Percentiles rank a stretch among this genome's conserved stretches.
These are phyloP conservation scores for Madurella fahalii DNA, from an alignment of 2,329 filamentous ascomycete species.

Conservation along the genomic window DNA sequence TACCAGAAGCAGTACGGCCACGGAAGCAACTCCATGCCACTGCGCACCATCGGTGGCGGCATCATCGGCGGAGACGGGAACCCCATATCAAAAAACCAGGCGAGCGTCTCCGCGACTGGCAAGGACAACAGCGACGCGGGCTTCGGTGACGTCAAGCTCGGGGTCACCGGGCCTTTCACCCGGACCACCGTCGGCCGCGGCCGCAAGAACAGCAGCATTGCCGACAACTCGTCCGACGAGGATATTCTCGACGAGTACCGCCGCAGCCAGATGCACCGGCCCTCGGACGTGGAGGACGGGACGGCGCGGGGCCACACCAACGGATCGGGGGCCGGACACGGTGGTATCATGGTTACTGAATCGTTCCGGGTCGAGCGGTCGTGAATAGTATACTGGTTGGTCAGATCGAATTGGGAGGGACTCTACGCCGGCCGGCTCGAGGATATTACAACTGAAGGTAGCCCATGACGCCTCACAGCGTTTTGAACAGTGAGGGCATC, in stretches of 20 bases:
- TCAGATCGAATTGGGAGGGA: not conserved
- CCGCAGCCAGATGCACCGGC: not conserved
- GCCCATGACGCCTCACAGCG: no score
- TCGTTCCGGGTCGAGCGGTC: constrained; percentile 11
- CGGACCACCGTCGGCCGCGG: constrained; percentile 9
- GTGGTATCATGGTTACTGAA: constrained; percentile 13
- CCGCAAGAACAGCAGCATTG: not conserved
- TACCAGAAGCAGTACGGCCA: constrained; percentile 8
- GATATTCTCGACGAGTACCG: constrained; percentile 12
- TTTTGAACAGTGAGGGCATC: no score
- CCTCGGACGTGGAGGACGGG: not conserved
- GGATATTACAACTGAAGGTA: not conserved
- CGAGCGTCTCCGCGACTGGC: not conserved
- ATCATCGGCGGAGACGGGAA: constrained; percentile 8
- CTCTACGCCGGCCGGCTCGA: not conserved
- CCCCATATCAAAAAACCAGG: not conserved
- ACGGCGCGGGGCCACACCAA: not conserved
- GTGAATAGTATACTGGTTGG: not conserved
- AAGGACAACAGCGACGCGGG: not conserved
- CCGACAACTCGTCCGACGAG: constrained; percentile 7
- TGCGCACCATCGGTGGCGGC: constrained; percentile 17
- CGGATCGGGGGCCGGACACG: not conserved
- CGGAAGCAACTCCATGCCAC: constrained; percentile 4
- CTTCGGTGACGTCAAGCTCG: constrained; percentile 9
- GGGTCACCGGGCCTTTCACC: constrained; percentile 12